Base-by-base conservation (phyloP, 768 basidiomycete species). In the Boletus eberwhitei region DNA sequence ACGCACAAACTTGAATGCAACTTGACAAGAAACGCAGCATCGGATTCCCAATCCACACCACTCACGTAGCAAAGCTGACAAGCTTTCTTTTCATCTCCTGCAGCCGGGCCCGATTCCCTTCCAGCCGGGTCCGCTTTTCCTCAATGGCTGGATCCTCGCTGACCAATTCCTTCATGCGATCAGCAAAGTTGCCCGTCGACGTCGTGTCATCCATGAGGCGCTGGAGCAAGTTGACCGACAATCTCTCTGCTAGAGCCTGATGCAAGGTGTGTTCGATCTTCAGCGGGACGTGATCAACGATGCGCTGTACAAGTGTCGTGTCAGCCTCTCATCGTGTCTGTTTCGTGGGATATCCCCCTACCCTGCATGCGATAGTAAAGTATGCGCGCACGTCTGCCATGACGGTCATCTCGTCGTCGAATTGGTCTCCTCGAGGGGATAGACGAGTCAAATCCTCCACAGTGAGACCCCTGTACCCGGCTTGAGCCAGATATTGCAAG, bases 311-410 rank as follows among this genome's bases (percentile, higher is more conserved):
- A 19, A 32, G 7, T 26, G 29, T 42, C 19, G 17, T 37, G 1
- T 35, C 9, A 52, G 42, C 9, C 14, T 51, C 38, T 39, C 29
- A 29, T n/a, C 9, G 7, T 0, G 16, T 54, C 17, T 17, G 7
- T 19, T 32, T n/a, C 4, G 6, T 21, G n/a, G 4, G 19, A 17
- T 42, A 51, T 17, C n/a, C 2, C 65, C 68, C 19, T 53, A 81
- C 83, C 73, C 80, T 79, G 69, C 74, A 77, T 7, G 82, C 76
- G 1, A 84, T 74, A 37, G 80, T 75, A 62, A 79, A 84, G 55
- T 82, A 86, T 5, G 80, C 83, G 0, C 76, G 74, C 0, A 83
- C 79, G 17, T 78, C 76, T 0, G 82, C 79, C 78, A 82, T 82
- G 7, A 85, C 74, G 2, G 63, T 55, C 16, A 84, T 52, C 47